These are phyloP conservation scores for Colletotrichum sp. DNA, from an alignment of 2,329 filamentous ascomycete species.

Conservation along the genomic window DNA sequence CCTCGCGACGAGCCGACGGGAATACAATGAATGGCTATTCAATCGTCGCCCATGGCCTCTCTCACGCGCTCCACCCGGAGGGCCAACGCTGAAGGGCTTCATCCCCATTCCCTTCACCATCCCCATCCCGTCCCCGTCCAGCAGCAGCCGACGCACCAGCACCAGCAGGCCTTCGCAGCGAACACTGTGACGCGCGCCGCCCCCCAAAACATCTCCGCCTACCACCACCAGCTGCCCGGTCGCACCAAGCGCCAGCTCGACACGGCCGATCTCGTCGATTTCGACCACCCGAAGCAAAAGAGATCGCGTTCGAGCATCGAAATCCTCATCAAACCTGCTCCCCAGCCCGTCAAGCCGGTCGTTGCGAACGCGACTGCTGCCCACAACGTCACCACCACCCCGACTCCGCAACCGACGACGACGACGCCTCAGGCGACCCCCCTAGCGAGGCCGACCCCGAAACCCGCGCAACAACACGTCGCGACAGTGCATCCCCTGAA, in stretches of 20 bases:
- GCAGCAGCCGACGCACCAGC: constrained; percentile 20
- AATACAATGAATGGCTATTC: constrained; percentile 32
- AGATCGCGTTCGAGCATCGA: constrained; percentile 59
- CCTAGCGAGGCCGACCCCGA: constrained; percentile 4
- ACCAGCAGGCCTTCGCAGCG: constrained; percentile 28
- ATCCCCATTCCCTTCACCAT: constrained; percentile 32
- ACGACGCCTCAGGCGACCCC: constrained; percentile 6
- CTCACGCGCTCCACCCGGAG: constrained; percentile 56
- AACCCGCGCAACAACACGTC: constrained; percentile 4
- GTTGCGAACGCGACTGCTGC: constrained; percentile 3
- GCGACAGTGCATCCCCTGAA: constrained; percentile 23
- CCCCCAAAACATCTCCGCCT: constrained; percentile 35
- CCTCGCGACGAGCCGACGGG: constrained; percentile 8
- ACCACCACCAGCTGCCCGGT: constrained; percentile 36
- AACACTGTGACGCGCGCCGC: constrained; percentile 33
- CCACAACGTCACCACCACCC: constrained; percentile 5
- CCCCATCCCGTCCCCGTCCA: constrained; percentile 13
- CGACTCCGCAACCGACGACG: constrained; percentile 17
- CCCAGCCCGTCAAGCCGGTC: constrained; percentile 25
- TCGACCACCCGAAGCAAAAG: constrained; percentile 52
- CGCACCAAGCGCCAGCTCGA: constrained; percentile 57
- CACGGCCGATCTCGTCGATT: constrained; percentile 43
- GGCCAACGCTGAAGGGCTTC: constrained; percentile 43
- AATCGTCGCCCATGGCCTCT: constrained; percentile 51
- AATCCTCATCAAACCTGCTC: constrained; percentile 41